Conservation (phyloP, 805 yeast species). For the Lipomyces mesembrius region DNA sequence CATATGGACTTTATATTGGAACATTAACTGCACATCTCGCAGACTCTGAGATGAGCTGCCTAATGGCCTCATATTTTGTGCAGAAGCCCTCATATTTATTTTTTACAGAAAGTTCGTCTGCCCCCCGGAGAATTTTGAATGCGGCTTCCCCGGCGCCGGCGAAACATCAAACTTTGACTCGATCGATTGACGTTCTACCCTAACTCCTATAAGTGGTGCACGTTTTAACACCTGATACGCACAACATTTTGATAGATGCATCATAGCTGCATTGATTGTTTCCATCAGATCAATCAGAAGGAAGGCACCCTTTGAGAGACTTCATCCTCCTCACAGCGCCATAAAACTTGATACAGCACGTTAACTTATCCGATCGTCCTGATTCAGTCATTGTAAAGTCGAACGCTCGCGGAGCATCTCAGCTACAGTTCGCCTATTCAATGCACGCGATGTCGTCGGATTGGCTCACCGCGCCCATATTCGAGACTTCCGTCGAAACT, state of each 20-base stretch:
- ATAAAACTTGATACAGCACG: neutral
- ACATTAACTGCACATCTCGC: neutral
- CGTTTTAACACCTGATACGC: neutral
- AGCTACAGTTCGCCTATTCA: neutral
- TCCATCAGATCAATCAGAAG: neutral
- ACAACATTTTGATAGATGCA: neutral
- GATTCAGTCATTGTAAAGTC: neutral
- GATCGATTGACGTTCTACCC: neutral
- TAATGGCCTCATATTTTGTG: too few species aligned
- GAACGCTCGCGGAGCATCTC: constrained; percentile 2
- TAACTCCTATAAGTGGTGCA: neutral
- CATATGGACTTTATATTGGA: neutral
- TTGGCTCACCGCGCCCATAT: constrained; percentile 1
- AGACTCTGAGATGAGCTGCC: neutral
- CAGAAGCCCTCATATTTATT: neutral
- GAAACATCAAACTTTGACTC: neutral
- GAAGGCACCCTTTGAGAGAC: neutral
- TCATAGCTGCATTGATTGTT: neutral
- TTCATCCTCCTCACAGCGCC: neutral
- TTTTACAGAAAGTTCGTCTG: neutral
- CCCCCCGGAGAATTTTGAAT: neutral
- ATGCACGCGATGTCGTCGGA: neutral
- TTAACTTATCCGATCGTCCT: neutral
- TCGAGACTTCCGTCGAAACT: constrained; percentile 32
- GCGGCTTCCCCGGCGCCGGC: neutral